A percentile compares a stretch with the other conserved stretches of the same genome.
These are phyloP conservation scores for Cyanodermella asteris DNA, from an alignment of 2,329 filamentous ascomycete genomes.

Conservation along the genomic window DNA sequence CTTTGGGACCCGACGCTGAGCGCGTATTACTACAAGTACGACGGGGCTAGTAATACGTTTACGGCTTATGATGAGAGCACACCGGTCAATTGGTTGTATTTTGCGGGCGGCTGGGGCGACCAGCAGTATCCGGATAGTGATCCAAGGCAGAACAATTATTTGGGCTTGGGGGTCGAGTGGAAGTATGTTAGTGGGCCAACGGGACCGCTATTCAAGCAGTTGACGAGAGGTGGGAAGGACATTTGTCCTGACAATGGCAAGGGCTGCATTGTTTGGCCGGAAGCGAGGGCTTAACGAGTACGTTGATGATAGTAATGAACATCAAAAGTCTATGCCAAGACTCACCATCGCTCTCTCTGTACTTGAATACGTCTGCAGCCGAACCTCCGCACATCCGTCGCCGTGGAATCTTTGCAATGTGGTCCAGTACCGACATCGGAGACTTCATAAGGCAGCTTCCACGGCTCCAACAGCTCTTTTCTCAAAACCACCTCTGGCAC, in stretches of 20 bases:
- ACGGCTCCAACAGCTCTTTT: slow-evolving; percentile 10
- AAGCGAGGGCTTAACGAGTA: slow-evolving; percentile 6
- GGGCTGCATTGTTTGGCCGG: neutral
- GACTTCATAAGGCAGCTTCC: slow-evolving; percentile 15
- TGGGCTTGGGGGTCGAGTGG: slow-evolving; percentile 1
- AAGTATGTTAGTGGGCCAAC: slow-evolving; percentile 37
- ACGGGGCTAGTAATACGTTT: slow-evolving; percentile 20
- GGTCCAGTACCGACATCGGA: slow-evolving; percentile 21
- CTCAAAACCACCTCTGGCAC: slow-evolving; percentile 6
- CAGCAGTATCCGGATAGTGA: slow-evolving; percentile 32
- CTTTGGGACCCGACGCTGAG: slow-evolving; percentile 38
- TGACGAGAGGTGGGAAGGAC: slow-evolving; percentile 29
- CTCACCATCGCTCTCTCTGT: no score
- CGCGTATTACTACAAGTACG: slow-evolving; percentile 34
- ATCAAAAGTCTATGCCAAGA: no score
- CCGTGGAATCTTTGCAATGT: no score
- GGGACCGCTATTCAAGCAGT: slow-evolving; percentile 35
- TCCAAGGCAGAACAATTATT: slow-evolving; percentile 6
- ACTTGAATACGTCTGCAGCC: no score
- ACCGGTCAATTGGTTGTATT: slow-evolving; percentile 34
- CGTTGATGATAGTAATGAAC: no score
- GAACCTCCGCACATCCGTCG: no score
- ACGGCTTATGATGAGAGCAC: slow-evolving; percentile 21
- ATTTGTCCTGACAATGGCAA: slow-evolving; percentile 28
- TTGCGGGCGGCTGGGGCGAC: slow-evolving; percentile 39